Percentiles rank a stretch among this genome's conserved stretches.
These are phyloP conservation scores for Phytophthora hibernalis DNA, from an alignment of 352 stramenopile genomes.

Conservation along the genomic window DNA sequence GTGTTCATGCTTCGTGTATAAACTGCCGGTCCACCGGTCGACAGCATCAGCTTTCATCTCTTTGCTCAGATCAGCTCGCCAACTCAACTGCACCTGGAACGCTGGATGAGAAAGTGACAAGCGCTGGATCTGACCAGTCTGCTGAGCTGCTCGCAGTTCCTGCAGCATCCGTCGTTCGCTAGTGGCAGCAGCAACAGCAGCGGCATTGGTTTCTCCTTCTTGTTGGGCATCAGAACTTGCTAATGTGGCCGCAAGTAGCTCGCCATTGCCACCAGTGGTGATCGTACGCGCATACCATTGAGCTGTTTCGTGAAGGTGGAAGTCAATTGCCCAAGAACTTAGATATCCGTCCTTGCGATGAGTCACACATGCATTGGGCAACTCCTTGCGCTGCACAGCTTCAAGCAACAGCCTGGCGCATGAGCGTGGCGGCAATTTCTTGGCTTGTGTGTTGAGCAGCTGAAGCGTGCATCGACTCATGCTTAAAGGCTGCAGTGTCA, in stretches of 20 bases:
- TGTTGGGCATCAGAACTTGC: conserved; percentile 22
- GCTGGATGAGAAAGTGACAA: conserved; percentile 59
- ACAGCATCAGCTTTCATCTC: conserved; percentile 23
- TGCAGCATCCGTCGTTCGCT: conserved; percentile 60
- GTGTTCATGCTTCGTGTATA: conserved; percentile 67
- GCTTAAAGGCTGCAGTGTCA: conserved; percentile 51
- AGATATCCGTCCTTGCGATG: conserved; percentile 69
- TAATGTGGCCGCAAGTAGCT: background rate
- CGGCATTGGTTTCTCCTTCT: conserved; percentile 24
- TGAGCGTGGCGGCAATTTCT: conserved; percentile 41
- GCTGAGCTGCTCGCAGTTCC: conserved; percentile 54
- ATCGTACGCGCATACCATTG: conserved; percentile 36
- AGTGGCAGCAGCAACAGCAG: conserved; percentile 36
- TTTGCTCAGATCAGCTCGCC: conserved; percentile 17
- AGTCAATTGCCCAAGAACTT: conserved; percentile 55
- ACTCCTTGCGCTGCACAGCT: conserved; percentile 32
- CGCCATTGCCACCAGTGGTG: conserved; percentile 6
- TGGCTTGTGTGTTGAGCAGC: conserved; percentile 60
- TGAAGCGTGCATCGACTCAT: conserved; percentile 66
- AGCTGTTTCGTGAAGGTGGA: conserved; percentile 67
- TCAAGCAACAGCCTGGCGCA: conserved; percentile 47
- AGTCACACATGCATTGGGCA: conserved; percentile 32
- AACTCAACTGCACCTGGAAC: conserved; percentile 62
- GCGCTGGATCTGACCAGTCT: conserved; percentile 62
- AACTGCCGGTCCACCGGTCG: conserved; percentile 41